Evolutionary conservation across 805 yeast species (phyloP), one percentile per base, ranked within the genome.

Genomic region (Dipodascus albidus): DNA sequence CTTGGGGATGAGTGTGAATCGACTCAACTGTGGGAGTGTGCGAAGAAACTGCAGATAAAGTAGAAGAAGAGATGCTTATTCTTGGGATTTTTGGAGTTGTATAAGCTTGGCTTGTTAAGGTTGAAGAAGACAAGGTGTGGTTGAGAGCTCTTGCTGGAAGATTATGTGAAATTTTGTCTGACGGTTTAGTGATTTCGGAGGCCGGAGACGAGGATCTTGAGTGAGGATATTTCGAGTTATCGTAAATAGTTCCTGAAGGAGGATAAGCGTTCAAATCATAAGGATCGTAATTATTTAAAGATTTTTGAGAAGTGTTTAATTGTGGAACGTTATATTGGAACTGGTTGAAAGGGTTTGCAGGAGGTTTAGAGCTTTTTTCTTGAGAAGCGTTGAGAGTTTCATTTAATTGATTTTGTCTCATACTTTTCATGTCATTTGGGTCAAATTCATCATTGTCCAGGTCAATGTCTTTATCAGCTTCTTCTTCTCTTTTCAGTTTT

Each of bases 401-500:
- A 4, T 38, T 17, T 14, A 4, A 6, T 19, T 38, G 44, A 19
- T 4, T 14, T 38, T 14, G 44, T n/a, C 20, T 14, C 14, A 38
- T n/a, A 14, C 20, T 17, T 17, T 38, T 38, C 20, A 38, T n/a
- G 20, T 38, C 20, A 6, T 11, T 6, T 6, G 44, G 44, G 20
- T 38, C 44, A 14, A 38, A 57, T 49, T 64, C 66, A 27, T 59
- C 67, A 52, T 64, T 58, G 50, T 65, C 69, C 49, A 64, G 59
- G 58, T 72, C 75, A 53, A 71, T 61, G 35, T 62, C 63, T 33
- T 61, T 57, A 61, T 65, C 61, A 3, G 55, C 59, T 49, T 60
- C 65, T 56, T 72, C 74, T 55, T 72, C 76, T 49, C 60, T 60
- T 22, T 62, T 61, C 23, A 65, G 58, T 23, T 62, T 60, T 8